Base-by-base conservation (phyloP, 192 early-diverging fungal species). In the Oehlia diaphana region DNA sequence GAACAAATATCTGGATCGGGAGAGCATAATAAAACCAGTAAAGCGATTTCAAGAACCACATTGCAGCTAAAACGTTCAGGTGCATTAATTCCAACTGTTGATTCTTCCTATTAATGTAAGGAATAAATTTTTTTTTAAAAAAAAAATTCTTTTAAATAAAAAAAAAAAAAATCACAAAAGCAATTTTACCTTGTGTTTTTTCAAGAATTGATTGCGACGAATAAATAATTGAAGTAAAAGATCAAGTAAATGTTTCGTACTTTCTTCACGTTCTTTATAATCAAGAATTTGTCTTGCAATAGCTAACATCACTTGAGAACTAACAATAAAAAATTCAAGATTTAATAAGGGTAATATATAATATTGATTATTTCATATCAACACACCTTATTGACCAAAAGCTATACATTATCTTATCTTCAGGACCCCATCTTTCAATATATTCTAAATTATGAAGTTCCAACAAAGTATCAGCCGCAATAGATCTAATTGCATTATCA, bases 381-480 rank as follows among this genome's bases (percentile, higher is more conserved):
- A 9, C 8, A 39, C 42, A 75, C 74, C 87, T 92, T 37, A 94
- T 86, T 10, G 88, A 92, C 96, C 96, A 97, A 82, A 95, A 94
- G 0, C 88, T 89, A 42, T 87, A 82, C 88, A 96, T 94, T 49
- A 92, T 84, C 37, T 87, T 84, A 0, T 91, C 93, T 21, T 87
- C 82, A 62, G 92, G 92, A 0, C 95, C 94, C 97, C 97, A 98
- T 74, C 92, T 86, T 44, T 87, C 83, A 77, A 96, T 91, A 65
- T 92, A 87, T 39, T 91, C 83, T 6, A 92, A 83, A 49, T 88
- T 87, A 82, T 96, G 93, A 19, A 98, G 89, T 65, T 91, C 85
- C 28, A 90, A 91, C 63, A 98, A 82, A 14, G 91, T 89, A 69
- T 92, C 85, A 1, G 91, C 93, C 0, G 95, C 93, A 5, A 89